phyloP scores from a whole-genome alignment of 1,284 basidiomycete genomes.

The Cryptococcus sp. region DNA sequence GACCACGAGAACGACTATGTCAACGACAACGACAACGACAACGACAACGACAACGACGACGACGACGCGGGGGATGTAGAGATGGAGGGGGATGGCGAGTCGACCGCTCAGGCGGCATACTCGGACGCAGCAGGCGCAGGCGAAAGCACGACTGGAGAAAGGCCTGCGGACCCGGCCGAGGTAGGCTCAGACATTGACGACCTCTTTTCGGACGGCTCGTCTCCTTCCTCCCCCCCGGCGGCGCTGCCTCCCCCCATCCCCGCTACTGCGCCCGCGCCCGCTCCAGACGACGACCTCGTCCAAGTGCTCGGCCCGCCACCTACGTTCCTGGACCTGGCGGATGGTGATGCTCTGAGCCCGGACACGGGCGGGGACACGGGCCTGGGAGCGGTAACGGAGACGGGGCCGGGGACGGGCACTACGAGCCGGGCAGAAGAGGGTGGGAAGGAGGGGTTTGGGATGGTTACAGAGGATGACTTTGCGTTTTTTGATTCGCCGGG shows the following conservation, averaged over 20 bases:
- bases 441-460: neutral
- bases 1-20: neutral
- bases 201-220: slow-evolving; percentile 34
- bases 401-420: neutral
- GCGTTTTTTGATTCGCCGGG: slow-evolving; percentile 45
- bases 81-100: too few relatives aligned
- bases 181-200: slow-evolving; percentile 35
- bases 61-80: neutral
- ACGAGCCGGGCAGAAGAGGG: neutral
- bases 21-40: neutral
- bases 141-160: neutral
- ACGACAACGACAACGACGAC: neutral
- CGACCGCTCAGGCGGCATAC: neutral
- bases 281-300: neutral
- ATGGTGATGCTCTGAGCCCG: too few relatives aligned
- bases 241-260: neutral
- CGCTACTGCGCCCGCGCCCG: too few relatives aligned
- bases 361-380: too few relatives aligned
- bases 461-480: slow-evolving; percentile 47
- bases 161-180: neutral
- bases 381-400: too few relatives aligned
- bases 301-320: too few relatives aligned
- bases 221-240: slow-evolving; percentile 5
- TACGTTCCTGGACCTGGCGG: too few relatives aligned
- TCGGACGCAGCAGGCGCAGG: neutral